phyloP scores from a whole-genome alignment of 148 eudicot species.

The Linanthus parryae region DNA sequence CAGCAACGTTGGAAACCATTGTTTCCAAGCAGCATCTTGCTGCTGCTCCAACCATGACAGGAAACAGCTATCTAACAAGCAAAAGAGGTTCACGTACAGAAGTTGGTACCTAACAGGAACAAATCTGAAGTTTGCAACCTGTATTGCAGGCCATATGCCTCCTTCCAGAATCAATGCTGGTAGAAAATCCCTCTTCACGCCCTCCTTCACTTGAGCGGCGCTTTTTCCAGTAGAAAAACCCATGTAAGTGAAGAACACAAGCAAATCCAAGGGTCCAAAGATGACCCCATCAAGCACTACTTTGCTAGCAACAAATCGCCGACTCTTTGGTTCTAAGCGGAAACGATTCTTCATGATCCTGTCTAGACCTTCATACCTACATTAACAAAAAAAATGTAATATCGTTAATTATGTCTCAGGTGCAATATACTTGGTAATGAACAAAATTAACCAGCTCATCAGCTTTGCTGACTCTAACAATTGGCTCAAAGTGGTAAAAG shows the following conservation, averaged over 20 bases:
- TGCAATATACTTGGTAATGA: too few relatives aligned
- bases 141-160: conserved; percentile 90
- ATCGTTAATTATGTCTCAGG: too few relatives aligned
- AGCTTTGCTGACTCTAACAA: too few relatives aligned
- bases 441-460: too few relatives aligned
- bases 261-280: conserved; percentile 88
- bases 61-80: conserved; percentile 92
- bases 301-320: conserved; percentile 74
- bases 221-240: conserved; percentile 79
- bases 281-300: conserved; percentile 83
- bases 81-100: conserved; percentile 87
- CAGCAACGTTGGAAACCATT: conserved; percentile 49
- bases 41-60: conserved; percentile 96
- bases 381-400: not conserved
- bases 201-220: conserved; percentile 66
- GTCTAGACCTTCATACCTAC: conserved; percentile 93
- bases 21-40: conserved; percentile 88
- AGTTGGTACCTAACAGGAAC: conserved; percentile 89
- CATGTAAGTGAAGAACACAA: conserved; percentile 92
- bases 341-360: conserved; percentile 43
- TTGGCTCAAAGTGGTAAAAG: too few relatives aligned
- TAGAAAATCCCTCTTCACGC: conserved; percentile 77
- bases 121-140: conserved; percentile 82
- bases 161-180: conserved; percentile 84
- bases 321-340: conserved; percentile 59